Conservation (phyloP, 345 rosid genomes). For the Arabidopsis arenosa region DNA sequence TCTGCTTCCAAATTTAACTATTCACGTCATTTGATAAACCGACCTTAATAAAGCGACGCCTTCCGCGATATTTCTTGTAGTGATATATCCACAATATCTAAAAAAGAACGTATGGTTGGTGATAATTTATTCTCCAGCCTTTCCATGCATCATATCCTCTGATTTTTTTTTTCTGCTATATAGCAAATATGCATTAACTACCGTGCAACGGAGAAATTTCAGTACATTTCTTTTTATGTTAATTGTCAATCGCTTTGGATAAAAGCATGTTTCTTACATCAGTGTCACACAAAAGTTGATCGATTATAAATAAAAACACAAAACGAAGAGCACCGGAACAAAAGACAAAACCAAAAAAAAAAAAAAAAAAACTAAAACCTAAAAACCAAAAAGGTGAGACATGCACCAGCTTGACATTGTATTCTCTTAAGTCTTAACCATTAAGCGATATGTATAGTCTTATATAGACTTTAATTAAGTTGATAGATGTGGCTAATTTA, state of each 20-base stretch:
- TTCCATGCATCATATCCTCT: too few relatives aligned
- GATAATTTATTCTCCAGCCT: too few relatives aligned
- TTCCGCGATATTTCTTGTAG: too few relatives aligned
- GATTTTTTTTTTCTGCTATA: too few relatives aligned
- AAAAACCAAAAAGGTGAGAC: slow-evolving; percentile 3
- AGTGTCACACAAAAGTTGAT: not conserved
- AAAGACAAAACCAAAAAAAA: too few relatives aligned
- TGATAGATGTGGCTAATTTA: not conserved
- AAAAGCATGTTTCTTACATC: not conserved
- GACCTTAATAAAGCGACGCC: too few relatives aligned
- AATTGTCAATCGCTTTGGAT: not conserved
- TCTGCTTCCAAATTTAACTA: too few relatives aligned
- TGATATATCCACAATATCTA: too few relatives aligned
- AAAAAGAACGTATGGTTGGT: too few relatives aligned
- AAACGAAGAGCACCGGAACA: not conserved
- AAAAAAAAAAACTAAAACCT: too few relatives aligned
- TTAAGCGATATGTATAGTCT: slow-evolving; percentile 12
- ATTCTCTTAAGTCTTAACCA: slow-evolving; percentile 17
- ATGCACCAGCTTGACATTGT: slow-evolving; percentile 19
- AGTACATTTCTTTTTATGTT: not conserved
- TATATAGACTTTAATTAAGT: slow-evolving; percentile 18
- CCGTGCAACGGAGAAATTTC: not conserved
- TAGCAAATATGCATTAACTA: too few relatives aligned
- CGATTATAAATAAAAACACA: not conserved
- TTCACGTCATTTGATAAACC: too few relatives aligned